These are phyloP conservation scores for Cochlearia excelsa DNA, from an alignment of 345 rosid species.

Conservation along the genomic window DNA sequence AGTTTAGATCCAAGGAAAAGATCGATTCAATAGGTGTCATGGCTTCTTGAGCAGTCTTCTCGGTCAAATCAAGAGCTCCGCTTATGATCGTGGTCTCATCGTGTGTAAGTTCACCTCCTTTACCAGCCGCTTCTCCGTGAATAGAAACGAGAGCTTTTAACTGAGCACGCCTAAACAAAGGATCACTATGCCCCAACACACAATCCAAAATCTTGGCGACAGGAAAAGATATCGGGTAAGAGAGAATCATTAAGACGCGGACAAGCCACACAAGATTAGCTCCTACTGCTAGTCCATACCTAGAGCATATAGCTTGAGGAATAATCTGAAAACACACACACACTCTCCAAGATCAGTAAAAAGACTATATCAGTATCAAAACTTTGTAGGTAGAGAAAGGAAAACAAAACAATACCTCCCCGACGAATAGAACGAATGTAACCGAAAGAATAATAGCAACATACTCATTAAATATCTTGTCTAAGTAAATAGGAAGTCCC, in stretches of 20 bases:
- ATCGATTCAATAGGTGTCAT: constrained; percentile 99
- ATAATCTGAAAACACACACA: constrained; percentile 53
- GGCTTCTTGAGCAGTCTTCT: constrained; percentile 97
- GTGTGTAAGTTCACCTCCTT: constrained; percentile 95
- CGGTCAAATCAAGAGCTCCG: constrained; percentile 93
- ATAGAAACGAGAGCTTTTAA: constrained; percentile 92
- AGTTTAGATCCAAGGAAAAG: constrained; percentile 89
- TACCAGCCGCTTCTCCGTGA: constrained; percentile 91
- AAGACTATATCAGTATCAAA: not conserved
- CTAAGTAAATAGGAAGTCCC: constrained; percentile 95
- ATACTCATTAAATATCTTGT: constrained; percentile 85
- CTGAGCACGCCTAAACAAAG: constrained; percentile 91
- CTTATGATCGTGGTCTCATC: constrained; percentile 94
- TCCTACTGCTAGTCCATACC: constrained; percentile 93
- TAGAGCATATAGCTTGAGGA: constrained; percentile 88
- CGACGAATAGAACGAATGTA: constrained; percentile 80
- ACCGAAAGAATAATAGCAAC: constrained; percentile 89
- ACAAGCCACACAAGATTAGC: constrained; percentile 85
- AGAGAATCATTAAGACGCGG: constrained; percentile 64
- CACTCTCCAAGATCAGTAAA: not conserved
- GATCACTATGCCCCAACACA: constrained; percentile 77
- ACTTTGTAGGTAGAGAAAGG: not conserved
- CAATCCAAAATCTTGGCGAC: constrained; percentile 88
- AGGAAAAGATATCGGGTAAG: constrained; percentile 86
- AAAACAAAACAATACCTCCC: constrained; percentile 58